phyloP scores from a whole-genome alignment of 2,329 filamentous ascomycete species.

The Calonectria multiphialidica region DNA sequence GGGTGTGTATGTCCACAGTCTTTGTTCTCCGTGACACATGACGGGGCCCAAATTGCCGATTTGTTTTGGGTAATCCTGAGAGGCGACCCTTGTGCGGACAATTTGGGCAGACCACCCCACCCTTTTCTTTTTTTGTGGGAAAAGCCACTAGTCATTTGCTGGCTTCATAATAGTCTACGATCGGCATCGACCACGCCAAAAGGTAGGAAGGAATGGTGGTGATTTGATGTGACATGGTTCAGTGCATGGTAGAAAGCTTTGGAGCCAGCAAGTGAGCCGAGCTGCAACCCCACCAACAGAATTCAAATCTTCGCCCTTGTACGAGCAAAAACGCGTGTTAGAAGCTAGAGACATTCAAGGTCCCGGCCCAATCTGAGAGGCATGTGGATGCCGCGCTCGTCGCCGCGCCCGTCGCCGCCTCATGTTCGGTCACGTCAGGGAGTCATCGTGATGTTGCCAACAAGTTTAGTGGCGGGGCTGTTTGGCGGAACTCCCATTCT shows the following conservation, averaged over 20 bases:
- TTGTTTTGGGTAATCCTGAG: conserved; percentile 16
- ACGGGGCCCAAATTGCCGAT: conserved; percentile 7
- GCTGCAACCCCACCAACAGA: conserved; percentile 23
- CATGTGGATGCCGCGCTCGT: conserved; percentile 3
- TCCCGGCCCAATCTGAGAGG: conserved; percentile 9
- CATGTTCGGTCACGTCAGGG: conserved; percentile 4
- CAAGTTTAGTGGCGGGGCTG: conserved; percentile 7
- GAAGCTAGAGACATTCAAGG: conserved; percentile 3
- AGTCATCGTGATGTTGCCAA: neutral
- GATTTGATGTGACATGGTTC: conserved; percentile 16
- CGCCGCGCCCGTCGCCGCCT: conserved; percentile 1
- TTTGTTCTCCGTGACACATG: conserved; percentile 16
- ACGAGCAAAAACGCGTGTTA: neutral
- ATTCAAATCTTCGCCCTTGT: conserved; percentile 7
- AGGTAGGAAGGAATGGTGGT: conserved; percentile 11
- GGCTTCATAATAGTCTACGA: conserved; percentile 22
- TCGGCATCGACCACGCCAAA: conserved; percentile 17
- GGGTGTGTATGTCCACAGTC: neutral
- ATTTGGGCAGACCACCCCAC: conserved; percentile 7
- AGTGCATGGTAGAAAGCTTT: conserved; percentile 7
- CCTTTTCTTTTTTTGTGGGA: neutral
- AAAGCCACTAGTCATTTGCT: conserved; percentile 10
- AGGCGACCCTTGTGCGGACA: conserved; percentile 10
- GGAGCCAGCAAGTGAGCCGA: conserved; percentile 15
- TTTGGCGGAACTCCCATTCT: conserved; percentile 20